A percentile compares a stretch with the other conserved stretches of the same genome.
Conservation (phyloP, 1,284 basidiomycete genomes). For the Ustilago hordei region DNA sequence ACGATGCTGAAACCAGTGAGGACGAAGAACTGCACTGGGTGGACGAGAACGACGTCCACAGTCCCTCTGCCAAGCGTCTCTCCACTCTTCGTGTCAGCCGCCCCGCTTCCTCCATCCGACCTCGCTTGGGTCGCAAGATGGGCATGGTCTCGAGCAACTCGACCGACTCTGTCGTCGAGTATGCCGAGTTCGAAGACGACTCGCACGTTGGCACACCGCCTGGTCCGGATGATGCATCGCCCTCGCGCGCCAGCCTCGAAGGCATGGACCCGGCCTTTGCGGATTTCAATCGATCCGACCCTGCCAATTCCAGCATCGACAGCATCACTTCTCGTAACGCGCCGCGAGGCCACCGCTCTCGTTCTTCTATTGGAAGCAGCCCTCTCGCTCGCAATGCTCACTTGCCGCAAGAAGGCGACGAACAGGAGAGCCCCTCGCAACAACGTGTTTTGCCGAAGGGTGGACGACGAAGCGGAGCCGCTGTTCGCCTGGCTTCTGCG, state of each 20-base stretch:
- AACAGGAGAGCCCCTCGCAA: conserved; percentile 24
- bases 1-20: conserved; percentile 57
- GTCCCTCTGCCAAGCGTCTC: conserved; percentile 37
- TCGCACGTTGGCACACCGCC: conserved; percentile 31
- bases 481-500: conserved; percentile 39
- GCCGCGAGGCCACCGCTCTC: conserved; percentile 36
- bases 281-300: conserved; percentile 37
- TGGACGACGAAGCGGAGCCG: conserved; percentile 40
- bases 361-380: conserved; percentile 48
- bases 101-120: conserved; percentile 25
- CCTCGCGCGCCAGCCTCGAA: conserved; percentile 55
- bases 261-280: conserved; percentile 62
- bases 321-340: conserved; percentile 22
- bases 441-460: conserved; percentile 32
- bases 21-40: conserved; percentile 51
- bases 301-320: conserved; percentile 37
- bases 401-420: conserved; percentile 31
- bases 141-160: conserved; percentile 47
- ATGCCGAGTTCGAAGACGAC: conserved; percentile 44
- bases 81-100: conserved; percentile 34
- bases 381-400: conserved; percentile 46
- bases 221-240: conserved; percentile 41
- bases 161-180: conserved; percentile 52
- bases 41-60: conserved; percentile 35
- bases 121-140: conserved; percentile 39